Base-by-base conservation (phyloP, 2,329 filamentous ascomycete genomes). In the Aspergillus fijiensis region DNA sequence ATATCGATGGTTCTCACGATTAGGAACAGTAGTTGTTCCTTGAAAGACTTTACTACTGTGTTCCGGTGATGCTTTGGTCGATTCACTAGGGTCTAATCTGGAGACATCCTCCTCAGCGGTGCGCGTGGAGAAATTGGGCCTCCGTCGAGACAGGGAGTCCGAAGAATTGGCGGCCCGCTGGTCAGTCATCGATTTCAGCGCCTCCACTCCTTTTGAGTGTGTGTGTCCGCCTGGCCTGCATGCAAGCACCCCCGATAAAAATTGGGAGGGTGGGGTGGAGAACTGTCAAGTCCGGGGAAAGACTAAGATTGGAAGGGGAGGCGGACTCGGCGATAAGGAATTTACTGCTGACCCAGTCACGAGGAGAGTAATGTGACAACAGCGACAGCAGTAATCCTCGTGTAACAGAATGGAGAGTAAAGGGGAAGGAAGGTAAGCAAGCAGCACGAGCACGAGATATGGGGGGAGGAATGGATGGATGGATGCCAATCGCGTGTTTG, bases 91-190 rank as follows among this genome's bases (percentile, higher is more conserved):
- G 49, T 67, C 75, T 31, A 77, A 62, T 55, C 74, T 70, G 19
- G 70, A 67, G 33, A 65, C 72, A 70, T 77, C 76, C 67, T 75
- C 76, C 63, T 72, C 63, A 42, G 76, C 69, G 9, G 74, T 73
- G 59, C 74, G 73, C 51, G 75, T 71, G 21, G 74, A 74, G 63
- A 78, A 77, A 58, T 70, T 74, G n/a, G 75, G 75, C 58, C 73
- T 70, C 65, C 69, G 70, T 62, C 74, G 70, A 68, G 73, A 69
- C 64, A 73, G 64, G 51, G 69, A 65, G 63, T 63, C 63, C 49
- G 66, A 65, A 62, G 66, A 42, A 60, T 64, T 53, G 52, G 64
- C 60, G 51, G 57, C 60, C 49, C 57, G 61, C 60, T 60, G 59
- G 53, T 58, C 57, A 50, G 66, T 68, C 71, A 72, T 73, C 57